These are phyloP conservation scores for Zoysia pacifica DNA, from an alignment of 176 grass and related monocot genomes.

Conservation along the genomic window DNA sequence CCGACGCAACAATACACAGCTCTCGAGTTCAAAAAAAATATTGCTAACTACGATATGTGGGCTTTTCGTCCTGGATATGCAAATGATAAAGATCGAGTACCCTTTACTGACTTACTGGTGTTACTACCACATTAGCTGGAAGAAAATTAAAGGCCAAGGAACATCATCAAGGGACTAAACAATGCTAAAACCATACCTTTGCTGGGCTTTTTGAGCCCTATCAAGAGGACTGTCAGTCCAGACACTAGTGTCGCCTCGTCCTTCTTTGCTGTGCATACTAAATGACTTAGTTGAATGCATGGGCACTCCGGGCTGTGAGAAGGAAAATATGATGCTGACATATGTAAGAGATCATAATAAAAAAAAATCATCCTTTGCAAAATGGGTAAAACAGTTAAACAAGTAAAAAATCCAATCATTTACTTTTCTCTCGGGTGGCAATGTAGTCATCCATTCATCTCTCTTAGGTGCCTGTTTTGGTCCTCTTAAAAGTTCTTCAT, in stretches of 20 bases:
- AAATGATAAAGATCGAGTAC: constrained; percentile 13
- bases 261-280: constrained; percentile 81
- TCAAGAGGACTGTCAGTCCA: constrained; percentile 93
- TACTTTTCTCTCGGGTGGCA: constrained; percentile 98
- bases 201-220: constrained; percentile 86
- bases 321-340: constrained; percentile 24
- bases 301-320: constrained; percentile 69
- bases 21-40: no score
- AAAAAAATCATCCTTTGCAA: constrained; percentile 17
- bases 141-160: background rate
- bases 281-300: constrained; percentile 92
- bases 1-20: no score
- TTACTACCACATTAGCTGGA: background rate
- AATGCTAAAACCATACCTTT: constrained; percentile 53
- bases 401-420: constrained; percentile 17
- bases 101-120: background rate
- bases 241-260: constrained; percentile 75
- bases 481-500: constrained; percentile 85
- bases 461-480: constrained; percentile 75
- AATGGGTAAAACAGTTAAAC: constrained; percentile 15
- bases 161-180: background rate
- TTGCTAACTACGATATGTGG: background rate
- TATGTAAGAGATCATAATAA: constrained; percentile 16
- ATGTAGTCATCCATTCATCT: constrained; percentile 98
- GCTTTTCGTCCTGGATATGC: background rate